Base-by-base conservation (phyloP, 345 rosid genomes). In the Stellera chamaejasme region DNA sequence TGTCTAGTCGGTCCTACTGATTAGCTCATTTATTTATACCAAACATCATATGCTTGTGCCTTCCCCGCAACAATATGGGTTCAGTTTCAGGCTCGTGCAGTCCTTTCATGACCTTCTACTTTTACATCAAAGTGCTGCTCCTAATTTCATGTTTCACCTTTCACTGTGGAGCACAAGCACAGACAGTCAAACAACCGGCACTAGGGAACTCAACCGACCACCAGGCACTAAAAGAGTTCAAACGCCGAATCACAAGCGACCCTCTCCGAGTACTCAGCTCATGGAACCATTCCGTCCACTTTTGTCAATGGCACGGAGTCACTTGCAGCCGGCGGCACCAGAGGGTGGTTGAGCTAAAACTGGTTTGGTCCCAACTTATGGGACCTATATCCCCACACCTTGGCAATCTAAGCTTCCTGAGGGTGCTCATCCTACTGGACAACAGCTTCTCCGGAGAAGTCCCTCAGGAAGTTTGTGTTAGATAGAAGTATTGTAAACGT, bases 401-500 rank as follows among this genome's bases (percentile, higher is more conserved):
- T 16, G 2, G 60, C 5, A 56, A 44, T 13, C 3, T 56, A 1
- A 15, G 43, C 61, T 45, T 58, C 49, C 6, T 58, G 0, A 58
- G 16, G 54, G 36, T 27, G 3, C 6, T 65, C 5, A 43, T 16
- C 27, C 54, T 69, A 9, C 0, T 1, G 0, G 48, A 64, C 45
- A 69, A 64, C 13, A 60, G 46, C 26, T 64, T 64, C 10, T 3
- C 13, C 43, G 2, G 43, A 0, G 13, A 6, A 6, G 45, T 64
- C 26, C 62, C 66, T 11, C 26, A 10, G 2, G 42, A 69, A 45
- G 3, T n/a, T n/a, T n/a, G n/a, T n/a, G n/a, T n/a, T n/a, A n/a
- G n/a, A n/a, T n/a, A n/a, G n/a, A 19, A 19, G 23, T 1, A 19
- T 19, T 19, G 23, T 19, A 19, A 19, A 19, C 23, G 23, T 19